phyloP scores from a whole-genome alignment of 805 yeast species.

The Monosporozyma unispora region DNA sequence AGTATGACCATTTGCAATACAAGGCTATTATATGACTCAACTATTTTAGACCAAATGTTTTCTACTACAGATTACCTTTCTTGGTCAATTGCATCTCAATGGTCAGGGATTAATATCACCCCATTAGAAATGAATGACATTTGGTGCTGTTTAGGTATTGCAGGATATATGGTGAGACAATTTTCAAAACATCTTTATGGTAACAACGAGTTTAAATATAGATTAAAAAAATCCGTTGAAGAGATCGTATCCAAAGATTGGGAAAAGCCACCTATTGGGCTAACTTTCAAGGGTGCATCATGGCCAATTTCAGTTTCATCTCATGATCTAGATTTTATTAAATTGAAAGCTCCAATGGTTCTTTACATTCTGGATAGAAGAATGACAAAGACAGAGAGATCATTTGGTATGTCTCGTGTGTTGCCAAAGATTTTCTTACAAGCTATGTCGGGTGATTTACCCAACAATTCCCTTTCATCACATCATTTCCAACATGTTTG shows the following conservation, averaged over 20 bases:
- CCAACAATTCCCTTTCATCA: slow-evolving; percentile 68
- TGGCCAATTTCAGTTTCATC: slow-evolving; percentile 24
- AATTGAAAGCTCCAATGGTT: slow-evolving; percentile 78
- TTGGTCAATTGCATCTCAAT: slow-evolving; percentile 71
- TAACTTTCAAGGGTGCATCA: slow-evolving; percentile 37
- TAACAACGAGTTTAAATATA: slow-evolving; percentile 65
- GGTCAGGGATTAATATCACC: slow-evolving; percentile 88
- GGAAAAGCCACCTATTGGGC: slow-evolving; percentile 73
- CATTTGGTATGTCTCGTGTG: slow-evolving; percentile 85
- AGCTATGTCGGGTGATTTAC: slow-evolving; percentile 90
- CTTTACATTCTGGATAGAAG: slow-evolving; percentile 76
- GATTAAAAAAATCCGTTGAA: slow-evolving; percentile 57
- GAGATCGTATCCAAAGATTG: slow-evolving; percentile 63
- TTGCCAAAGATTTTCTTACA: slow-evolving; percentile 85
- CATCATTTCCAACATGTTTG: slow-evolving; percentile 87
- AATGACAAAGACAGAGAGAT: slow-evolving; percentile 92
- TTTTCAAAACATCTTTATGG: slow-evolving; percentile 71
- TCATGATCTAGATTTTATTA: slow-evolving; percentile 56
- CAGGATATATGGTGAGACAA: slow-evolving; percentile 72
- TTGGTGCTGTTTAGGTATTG: slow-evolving; percentile 85
- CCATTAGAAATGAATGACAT: slow-evolving; percentile 71
- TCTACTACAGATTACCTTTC: slow-evolving; percentile 58
- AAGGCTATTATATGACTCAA: slow-evolving; percentile 58
- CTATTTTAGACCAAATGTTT: slow-evolving; percentile 70
- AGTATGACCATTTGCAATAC: slow-evolving; percentile 51